Conservation (phyloP, 164 flowering plant genomes). For the Umbilicus rupestris region DNA sequence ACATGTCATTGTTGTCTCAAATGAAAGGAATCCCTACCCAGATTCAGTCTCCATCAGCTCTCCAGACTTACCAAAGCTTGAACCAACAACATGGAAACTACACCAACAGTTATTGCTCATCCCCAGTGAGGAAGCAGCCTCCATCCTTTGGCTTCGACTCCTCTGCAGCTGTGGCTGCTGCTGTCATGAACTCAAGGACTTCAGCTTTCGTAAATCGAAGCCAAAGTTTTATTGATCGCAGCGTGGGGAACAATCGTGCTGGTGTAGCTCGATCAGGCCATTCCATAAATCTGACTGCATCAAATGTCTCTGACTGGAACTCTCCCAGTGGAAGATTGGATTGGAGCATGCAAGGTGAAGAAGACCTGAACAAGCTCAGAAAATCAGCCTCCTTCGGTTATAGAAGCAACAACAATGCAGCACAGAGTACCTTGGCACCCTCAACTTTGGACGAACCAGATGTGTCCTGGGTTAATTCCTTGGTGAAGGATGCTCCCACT, state of each 20-base stretch:
- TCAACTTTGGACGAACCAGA: conserved; percentile 49
- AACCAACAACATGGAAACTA: conserved; percentile 51
- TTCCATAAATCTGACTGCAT: conserved; percentile 23
- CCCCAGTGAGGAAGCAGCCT: conserved; percentile 43
- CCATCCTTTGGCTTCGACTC: conserved; percentile 41
- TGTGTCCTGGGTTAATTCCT: conserved; percentile 79
- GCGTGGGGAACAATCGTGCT: conserved; percentile 21
- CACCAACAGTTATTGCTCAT: conserved; percentile 33
- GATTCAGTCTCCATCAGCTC: conserved; percentile 45
- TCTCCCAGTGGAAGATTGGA: conserved; percentile 76
- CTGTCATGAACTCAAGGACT: conserved; percentile 64
- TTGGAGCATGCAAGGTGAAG: conserved; percentile 83
- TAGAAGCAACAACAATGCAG: conserved; percentile 22
- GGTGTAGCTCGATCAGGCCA: conserved; percentile 19
- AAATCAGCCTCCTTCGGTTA: conserved; percentile 77
- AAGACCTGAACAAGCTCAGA: conserved; percentile 68
- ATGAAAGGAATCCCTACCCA: conserved; percentile 41
- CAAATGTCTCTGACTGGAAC: conserved; percentile 55
- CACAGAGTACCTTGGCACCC: conserved; percentile 11
- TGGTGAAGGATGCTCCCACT: conserved; percentile 64
- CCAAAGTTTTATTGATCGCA: conserved; percentile 77
- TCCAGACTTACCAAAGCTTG: conserved; percentile 41
- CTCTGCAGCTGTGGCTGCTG: conserved; percentile 43
- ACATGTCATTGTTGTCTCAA: conserved; percentile 41
- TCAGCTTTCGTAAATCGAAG: conserved; percentile 72